Percentiles rank a stretch among this genome's conserved stretches.
Evolutionary conservation across 169 alveolate species (phyloP).

Genomic region (Eimeria tenella): DNA sequence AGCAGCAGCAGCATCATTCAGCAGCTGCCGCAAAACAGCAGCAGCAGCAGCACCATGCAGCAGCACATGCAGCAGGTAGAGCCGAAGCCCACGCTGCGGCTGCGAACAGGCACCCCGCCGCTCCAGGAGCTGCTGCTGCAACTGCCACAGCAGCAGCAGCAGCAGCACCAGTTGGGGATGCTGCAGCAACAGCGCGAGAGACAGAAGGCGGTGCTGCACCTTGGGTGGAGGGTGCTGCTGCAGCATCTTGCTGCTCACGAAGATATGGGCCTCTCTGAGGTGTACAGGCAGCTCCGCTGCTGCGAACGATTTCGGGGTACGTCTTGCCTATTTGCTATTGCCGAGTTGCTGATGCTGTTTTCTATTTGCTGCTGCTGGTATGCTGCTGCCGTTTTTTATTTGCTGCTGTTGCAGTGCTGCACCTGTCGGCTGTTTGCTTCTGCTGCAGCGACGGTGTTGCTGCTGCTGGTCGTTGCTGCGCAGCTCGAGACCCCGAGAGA

Average conservation of each 20-base stretch:
- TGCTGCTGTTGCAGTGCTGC: background rate
- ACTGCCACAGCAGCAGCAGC: conserved; percentile 24
- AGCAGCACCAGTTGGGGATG: background rate
- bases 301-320: conserved; percentile 42
- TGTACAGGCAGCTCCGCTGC: conserved; percentile 55
- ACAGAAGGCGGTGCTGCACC: conserved; percentile 17
- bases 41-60: background rate
- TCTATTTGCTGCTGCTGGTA: background rate
- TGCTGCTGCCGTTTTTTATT: background rate
- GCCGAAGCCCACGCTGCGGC: background rate
- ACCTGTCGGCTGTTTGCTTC: background rate
- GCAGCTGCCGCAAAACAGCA: background rate
- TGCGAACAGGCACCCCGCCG: conserved; percentile 2
- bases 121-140: conserved; percentile 29
- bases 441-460: background rate
- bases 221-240: conserved; percentile 59
- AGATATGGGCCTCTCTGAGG: background rate
- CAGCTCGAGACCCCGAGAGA: background rate
- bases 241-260: conserved; percentile 26
- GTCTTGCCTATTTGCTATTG: background rate
- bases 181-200: conserved; percentile 36
- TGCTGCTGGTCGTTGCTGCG: background rate
- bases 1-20: background rate
- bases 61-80: background rate
- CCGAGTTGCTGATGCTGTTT: background rate